phyloP scores from a whole-genome alignment of 75 land plant genomes.

The Pseudotsuga menziesii region DNA sequence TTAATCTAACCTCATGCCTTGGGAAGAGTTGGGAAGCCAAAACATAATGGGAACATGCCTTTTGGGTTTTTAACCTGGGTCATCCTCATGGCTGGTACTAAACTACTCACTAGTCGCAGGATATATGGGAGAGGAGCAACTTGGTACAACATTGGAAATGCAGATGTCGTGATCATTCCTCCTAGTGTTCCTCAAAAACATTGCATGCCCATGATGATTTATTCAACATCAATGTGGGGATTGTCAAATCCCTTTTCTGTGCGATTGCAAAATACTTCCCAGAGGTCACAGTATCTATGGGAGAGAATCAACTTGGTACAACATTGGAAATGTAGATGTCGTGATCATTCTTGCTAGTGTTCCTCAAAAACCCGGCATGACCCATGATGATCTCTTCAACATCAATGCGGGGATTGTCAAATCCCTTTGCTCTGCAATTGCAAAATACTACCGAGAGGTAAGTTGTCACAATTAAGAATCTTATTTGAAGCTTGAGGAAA shows the following conservation, averaged over 20 bases:
- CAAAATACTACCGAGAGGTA: conserved; percentile 91
- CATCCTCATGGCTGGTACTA: too few species aligned
- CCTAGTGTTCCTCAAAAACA: too few species aligned
- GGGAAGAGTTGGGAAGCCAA: too few species aligned
- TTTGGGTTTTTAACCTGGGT: too few species aligned
- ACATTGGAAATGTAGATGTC: conserved; percentile 84
- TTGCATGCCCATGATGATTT: too few species aligned
- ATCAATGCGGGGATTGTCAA: conserved; percentile 98
- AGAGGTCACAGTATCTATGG: too few species aligned
- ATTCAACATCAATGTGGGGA: too few species aligned
- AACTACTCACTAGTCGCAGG: conserved; percentile 37
- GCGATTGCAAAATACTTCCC: too few species aligned
- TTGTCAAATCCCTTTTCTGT: too few species aligned
- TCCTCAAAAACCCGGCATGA: conserved; percentile 98
- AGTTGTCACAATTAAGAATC: conserved; percentile 9
- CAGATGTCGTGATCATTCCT: too few species aligned
- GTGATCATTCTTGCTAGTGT: conserved; percentile 98
- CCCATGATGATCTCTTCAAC: conserved; percentile 96
- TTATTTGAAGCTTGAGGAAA: background rate
- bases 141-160: conserved; percentile 72
- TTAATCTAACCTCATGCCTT: too few species aligned
- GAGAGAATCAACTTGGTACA: conserved; percentile 69
- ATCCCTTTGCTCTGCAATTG: conserved; percentile 69
- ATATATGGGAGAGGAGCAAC: conserved; percentile 71
- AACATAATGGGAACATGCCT: too few species aligned